Percentiles rank a stretch among this genome's conserved stretches.
Conservation (phyloP, 805 yeast species). For the Ogataea populi-albae region DNA sequence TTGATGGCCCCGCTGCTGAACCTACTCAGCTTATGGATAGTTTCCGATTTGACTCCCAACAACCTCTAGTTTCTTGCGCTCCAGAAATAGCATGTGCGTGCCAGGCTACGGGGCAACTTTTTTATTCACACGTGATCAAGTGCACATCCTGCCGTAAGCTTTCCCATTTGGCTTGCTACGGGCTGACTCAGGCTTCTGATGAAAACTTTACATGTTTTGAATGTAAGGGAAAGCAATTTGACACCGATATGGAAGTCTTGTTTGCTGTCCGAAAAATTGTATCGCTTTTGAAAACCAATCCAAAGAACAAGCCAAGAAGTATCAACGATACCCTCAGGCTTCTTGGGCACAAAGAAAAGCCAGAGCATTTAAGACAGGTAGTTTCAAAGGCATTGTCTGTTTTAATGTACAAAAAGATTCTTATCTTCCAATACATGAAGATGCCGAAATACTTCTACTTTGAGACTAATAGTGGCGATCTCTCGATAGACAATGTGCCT, state of each 20-base stretch:
- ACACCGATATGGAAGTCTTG: conserved; percentile 16
- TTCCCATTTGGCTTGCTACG: conserved; percentile 24
- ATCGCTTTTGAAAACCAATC: conserved; percentile 4
- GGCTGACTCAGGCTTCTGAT: conserved; percentile 6
- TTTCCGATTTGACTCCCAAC: conserved; percentile 2
- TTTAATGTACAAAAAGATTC: conserved; percentile 16
- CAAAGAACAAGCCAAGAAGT: conserved; percentile 5
- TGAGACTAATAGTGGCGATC: conserved; percentile 13
- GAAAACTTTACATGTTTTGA: conserved; percentile 16
- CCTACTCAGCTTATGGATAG: conserved; percentile 9
- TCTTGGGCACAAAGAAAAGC: conserved; percentile 8
- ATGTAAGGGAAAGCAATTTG: conserved; percentile 9
- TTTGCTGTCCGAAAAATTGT: conserved; percentile 23
- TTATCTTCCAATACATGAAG: conserved; percentile 14
- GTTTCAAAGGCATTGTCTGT: conserved; percentile 20
- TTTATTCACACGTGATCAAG: conserved; percentile 13
- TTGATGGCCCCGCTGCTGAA: conserved; percentile 4
- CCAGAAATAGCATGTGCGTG: conserved; percentile 23
- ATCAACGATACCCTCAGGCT: conserved; percentile 1
- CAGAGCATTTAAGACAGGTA: conserved; percentile 1
- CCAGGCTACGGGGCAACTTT: conserved; percentile 8
- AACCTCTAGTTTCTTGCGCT: neutral
- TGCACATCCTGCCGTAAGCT: conserved; percentile 18
- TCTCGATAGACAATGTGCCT: conserved; percentile 13
- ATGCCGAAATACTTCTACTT: conserved; percentile 11